Evolutionary conservation across 2,329 filamentous ascomycete species (phyloP), one percentile per base, ranked within the genome.

Genomic region (Neofusicoccum sp.): DNA sequence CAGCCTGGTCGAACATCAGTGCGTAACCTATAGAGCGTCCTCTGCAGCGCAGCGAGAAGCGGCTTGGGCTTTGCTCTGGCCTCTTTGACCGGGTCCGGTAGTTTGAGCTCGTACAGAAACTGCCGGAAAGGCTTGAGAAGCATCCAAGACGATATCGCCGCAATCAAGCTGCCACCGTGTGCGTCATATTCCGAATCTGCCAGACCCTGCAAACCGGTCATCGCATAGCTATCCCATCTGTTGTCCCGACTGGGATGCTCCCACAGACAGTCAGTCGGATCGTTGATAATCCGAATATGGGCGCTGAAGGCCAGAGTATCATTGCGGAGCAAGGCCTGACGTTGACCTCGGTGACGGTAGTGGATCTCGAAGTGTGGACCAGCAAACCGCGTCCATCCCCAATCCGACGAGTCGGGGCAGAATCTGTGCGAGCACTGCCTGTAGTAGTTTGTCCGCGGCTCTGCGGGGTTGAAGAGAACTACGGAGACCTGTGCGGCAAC

Each of bases 341-440:
- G 81, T 69, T 87, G 84, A 36, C 81, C 80, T 61, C 82, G 83
- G 64, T 82, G 80, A n/a, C 86, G 84, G 37, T 78, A 73, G 56
- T 85, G 81, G 56, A 88, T 85, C 48, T 87, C 80, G 64, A 84
- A 83, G 74, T 84, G 84, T 4, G 84, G 84, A 5, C 82, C 82
- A 67, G 84, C 81, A 70, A 87, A 88, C 64, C 85, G 82, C 37
- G 84, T 85, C 85, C 85, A 88, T 2, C 86, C 86, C 81, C 85
- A 87, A 67, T 89, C 86, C 11, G 85, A 74, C 45, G 84, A 85
- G 58, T 82, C 78, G 36, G 80, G 79, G 67, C 83, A 84, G 73
- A 87, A 89, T 62, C 86, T 84, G 71, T 88, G 85, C 50, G 81
- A 79, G 45, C 84, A 85, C 11, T 81, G 83, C 61, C 84, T 80